Evolutionary conservation across 208 protist genomes (phyloP), one percentile per base, ranked within the genome.

Genomic region (Acanthamoeba sp.): DNA sequence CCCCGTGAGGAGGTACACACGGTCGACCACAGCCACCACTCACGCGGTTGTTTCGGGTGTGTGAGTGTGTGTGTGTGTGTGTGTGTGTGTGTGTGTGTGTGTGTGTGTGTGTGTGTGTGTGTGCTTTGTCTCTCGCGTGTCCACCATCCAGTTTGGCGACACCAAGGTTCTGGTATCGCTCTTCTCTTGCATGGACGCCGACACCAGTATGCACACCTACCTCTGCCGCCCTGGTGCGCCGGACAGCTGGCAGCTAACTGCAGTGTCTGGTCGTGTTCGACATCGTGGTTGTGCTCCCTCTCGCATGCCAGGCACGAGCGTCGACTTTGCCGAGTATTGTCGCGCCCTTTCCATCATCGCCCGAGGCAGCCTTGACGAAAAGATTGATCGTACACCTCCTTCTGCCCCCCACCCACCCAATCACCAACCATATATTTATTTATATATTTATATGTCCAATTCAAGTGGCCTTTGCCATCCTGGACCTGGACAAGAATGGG

Each of bases 401-500:
- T n/a, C n/a, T n/a, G n/a, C n/a, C n/a, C n/a, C n/a, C 40, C 38
- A 38, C 38, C 69, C 24, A 2, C 24, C 69, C 22, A 45, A 16
- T 18, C 1, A 36, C 38, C n/a, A n/a, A n/a, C n/a, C n/a, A 22
- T 73, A 14, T 73, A 14, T 38, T 0, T 2, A 7, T 71, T 3
- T 34, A n/a, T n/a, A n/a, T n/a, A n/a, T 64, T 64, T n/a, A 64
- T 24, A 24, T 73, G n/a, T 38, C 3, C 24, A 0, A 42, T 20
- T 27, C 6, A 32, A 84, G 73, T 84, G 73, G 42, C 40, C 27
- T 84, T 55, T 52, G 22, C 36, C 9, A 84, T 84, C 32, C 20
- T 84, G 40, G 73, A 84, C 36, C 32, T 84, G 73, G 73, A 84
- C 22, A 84, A 84, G 36, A 84, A 84, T 50, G 73, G 73, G 10